A percentile compares a stretch with the other conserved stretches of the same genome.
phyloP scores from a whole-genome alignment of 2,329 filamentous ascomycete species.

The Phoma herbarum region DNA sequence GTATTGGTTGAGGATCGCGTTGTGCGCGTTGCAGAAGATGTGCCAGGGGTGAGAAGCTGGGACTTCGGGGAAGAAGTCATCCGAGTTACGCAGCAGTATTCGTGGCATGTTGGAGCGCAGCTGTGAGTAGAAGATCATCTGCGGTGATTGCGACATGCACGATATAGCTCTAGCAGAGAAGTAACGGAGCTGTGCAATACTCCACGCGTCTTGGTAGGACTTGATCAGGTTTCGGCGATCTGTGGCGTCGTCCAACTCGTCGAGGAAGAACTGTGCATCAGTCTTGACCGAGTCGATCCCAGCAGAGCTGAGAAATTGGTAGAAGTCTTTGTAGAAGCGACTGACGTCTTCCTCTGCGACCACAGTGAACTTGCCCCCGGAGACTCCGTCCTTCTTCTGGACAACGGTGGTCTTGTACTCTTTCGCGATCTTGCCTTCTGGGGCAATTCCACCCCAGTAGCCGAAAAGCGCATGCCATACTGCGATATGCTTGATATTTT shows the following conservation, averaged over 20 bases:
- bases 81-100: slow-evolving; percentile 83
- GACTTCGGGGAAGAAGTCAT: slow-evolving; percentile 89
- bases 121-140: slow-evolving; percentile 85
- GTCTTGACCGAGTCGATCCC: slow-evolving; percentile 92
- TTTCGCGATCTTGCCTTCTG: slow-evolving; percentile 75
- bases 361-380: slow-evolving; percentile 73
- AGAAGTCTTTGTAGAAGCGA: slow-evolving; percentile 90
- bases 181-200: slow-evolving; percentile 76
- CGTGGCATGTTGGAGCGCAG: slow-evolving; percentile 77
- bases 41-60: slow-evolving; percentile 90
- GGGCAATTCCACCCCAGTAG: slow-evolving; percentile 80
- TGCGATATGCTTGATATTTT: slow-evolving; percentile 80
- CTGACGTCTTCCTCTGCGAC: slow-evolving; percentile 77
- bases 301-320: slow-evolving; percentile 75
- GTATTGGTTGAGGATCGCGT: slow-evolving; percentile 80
- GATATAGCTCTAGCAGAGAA: slow-evolving; percentile 83
- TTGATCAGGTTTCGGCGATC: slow-evolving; percentile 76
- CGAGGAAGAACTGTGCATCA: slow-evolving; percentile 89
- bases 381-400: slow-evolving; percentile 63
- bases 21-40: slow-evolving; percentile 92
- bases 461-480: slow-evolving; percentile 87
- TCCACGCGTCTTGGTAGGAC: slow-evolving; percentile 87
- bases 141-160: slow-evolving; percentile 93
- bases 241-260: slow-evolving; percentile 73
- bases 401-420: slow-evolving; percentile 77